A percentile compares a stretch with the other conserved stretches of the same genome.
These are phyloP conservation scores for Vigna unguiculata DNA, from an alignment of 306 rosid species.

Conservation along the genomic window DNA sequence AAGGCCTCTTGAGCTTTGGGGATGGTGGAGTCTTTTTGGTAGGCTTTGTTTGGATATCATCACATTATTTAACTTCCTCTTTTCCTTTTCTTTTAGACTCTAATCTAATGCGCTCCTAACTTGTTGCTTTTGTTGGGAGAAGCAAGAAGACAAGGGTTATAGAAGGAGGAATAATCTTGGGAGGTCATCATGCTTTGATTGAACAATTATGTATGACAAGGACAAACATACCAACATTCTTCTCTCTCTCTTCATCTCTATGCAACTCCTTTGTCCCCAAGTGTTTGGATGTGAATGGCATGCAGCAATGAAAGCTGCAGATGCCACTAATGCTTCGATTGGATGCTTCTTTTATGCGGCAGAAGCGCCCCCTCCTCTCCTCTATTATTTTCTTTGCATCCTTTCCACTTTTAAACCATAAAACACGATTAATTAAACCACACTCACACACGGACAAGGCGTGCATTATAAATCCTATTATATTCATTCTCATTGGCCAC, in stretches of 20 bases:
- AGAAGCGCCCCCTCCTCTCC: slow-evolving; percentile 38
- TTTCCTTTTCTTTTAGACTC: slow-evolving; percentile 40
- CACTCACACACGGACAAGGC: slow-evolving; percentile 44
- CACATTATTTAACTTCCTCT: slow-evolving; percentile 3
- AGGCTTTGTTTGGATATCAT: slow-evolving; percentile 41
- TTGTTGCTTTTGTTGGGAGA: slow-evolving; percentile 59
- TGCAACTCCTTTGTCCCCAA: slow-evolving; percentile 65
- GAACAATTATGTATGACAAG: slow-evolving; percentile 72
- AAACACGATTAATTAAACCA: slow-evolving; percentile 31
- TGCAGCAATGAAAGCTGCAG: slow-evolving; percentile 80
- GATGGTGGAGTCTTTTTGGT: slow-evolving; percentile 47
- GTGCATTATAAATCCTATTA: slow-evolving; percentile 48
- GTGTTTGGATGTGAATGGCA: slow-evolving; percentile 78
- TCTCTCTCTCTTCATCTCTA: slow-evolving; percentile 50
- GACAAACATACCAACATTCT: slow-evolving; percentile 80
- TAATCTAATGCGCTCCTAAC: slow-evolving; percentile 38
- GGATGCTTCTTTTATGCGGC: slow-evolving; percentile 66
- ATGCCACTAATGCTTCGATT: slow-evolving; percentile 54
- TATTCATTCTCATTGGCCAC: slow-evolving; percentile 46
- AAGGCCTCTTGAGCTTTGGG: slow-evolving; percentile 49
- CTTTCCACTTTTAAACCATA: slow-evolving; percentile 43
- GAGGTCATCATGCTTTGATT: slow-evolving; percentile 64
- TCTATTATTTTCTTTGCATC: slow-evolving; percentile 46
- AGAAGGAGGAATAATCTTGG: slow-evolving; percentile 57
- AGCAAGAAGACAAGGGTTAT: slow-evolving; percentile 56